Conservation (phyloP, 495 filamentous ascomycete species). For the Coniosporium apollinis region DNA sequence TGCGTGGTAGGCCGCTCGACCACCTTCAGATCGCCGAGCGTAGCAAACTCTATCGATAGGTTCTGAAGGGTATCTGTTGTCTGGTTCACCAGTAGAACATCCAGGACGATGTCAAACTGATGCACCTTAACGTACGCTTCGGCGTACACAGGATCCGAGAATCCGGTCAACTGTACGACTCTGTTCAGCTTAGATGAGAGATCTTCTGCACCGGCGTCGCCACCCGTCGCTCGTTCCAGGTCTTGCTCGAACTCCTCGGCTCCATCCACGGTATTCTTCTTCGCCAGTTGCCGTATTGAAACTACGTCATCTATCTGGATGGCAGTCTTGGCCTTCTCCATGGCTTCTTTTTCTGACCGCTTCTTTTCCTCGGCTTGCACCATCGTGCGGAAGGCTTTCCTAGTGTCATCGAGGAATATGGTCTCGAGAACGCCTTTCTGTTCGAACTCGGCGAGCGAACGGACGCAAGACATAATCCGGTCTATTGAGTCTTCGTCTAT, state of each 20-base stretch:
- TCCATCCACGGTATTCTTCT: slow-evolving; percentile 76
- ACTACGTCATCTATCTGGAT: slow-evolving; percentile 93
- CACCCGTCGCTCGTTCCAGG: slow-evolving; percentile 85
- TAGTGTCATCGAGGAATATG: slow-evolving; percentile 89
- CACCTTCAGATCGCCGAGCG: slow-evolving; percentile 92
- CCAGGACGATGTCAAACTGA: slow-evolving; percentile 96
- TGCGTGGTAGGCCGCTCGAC: slow-evolving; percentile 92
- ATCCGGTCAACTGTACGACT: slow-evolving; percentile 94
- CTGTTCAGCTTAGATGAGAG: slow-evolving; percentile 84
- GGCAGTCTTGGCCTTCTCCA: slow-evolving; percentile 83
- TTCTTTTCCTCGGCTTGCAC: slow-evolving; percentile 97
- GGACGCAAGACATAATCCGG: slow-evolving; percentile 90
- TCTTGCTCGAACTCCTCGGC: slow-evolving; percentile 75
- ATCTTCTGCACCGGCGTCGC: slow-evolving; percentile 69
- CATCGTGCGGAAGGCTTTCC: slow-evolving; percentile 95
- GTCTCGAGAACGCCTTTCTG: slow-evolving; percentile 77
- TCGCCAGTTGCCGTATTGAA: slow-evolving; percentile 77
- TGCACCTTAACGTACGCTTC: slow-evolving; percentile 98
- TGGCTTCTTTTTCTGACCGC: slow-evolving; percentile 73
- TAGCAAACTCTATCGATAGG: slow-evolving; percentile 93
- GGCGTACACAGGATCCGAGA: slow-evolving; percentile 95
- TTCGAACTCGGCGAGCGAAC: slow-evolving; percentile 80
- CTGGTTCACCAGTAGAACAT: slow-evolving; percentile 95
- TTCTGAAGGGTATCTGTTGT: slow-evolving; percentile 95
- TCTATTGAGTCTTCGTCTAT: slow-evolving; percentile 98